Evolutionary conservation across 352 stramenopile species (phyloP).

Genomic region (Phytophthora constricta): DNA sequence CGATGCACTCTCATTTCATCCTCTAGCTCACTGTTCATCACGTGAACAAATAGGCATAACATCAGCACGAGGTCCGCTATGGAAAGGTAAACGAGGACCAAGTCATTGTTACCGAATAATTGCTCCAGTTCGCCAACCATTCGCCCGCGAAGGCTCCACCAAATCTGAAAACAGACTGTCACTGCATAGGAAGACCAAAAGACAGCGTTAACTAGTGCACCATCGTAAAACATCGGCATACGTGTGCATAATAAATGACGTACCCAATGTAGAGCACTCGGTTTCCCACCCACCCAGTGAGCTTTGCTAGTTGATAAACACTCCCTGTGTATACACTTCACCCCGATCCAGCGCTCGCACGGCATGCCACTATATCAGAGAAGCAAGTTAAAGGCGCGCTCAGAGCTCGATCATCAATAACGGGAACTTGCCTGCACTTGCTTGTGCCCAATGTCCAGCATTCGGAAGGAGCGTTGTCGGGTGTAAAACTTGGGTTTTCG

Average conservation of each 20-base stretch:
- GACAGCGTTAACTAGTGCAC: background rate
- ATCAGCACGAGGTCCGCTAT: background rate
- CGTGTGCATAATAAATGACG: background rate
- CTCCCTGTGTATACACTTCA: conserved; percentile 88
- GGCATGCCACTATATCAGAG: conserved; percentile 57
- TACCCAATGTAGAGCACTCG: conserved; percentile 94
- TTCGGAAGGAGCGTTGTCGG: conserved; percentile 74
- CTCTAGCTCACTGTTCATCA: conserved; percentile 75
- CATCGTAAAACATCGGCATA: background rate
- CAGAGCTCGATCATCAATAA: background rate
- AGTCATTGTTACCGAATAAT: conserved; percentile 90
- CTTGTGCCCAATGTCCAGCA: conserved; percentile 65
- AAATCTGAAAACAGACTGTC: conserved; percentile 95
- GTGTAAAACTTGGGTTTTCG: conserved; percentile 95
- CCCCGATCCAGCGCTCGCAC: conserved; percentile 64
- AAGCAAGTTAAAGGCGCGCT: too few species aligned
- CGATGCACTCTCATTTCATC: conserved; percentile 80
- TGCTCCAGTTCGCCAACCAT: conserved; percentile 92
- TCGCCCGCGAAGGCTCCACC: conserved; percentile 93
- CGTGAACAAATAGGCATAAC: too few species aligned
- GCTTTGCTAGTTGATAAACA: conserved; percentile 59
- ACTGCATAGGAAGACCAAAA: conserved; percentile 27
- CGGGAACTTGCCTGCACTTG: conserved; percentile 57
- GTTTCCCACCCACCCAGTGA: conserved; percentile 71
- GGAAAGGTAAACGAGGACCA: too few species aligned